Conservation (phyloP, 441 rosid genomes). For the Theobroma grandiflorum region DNA sequence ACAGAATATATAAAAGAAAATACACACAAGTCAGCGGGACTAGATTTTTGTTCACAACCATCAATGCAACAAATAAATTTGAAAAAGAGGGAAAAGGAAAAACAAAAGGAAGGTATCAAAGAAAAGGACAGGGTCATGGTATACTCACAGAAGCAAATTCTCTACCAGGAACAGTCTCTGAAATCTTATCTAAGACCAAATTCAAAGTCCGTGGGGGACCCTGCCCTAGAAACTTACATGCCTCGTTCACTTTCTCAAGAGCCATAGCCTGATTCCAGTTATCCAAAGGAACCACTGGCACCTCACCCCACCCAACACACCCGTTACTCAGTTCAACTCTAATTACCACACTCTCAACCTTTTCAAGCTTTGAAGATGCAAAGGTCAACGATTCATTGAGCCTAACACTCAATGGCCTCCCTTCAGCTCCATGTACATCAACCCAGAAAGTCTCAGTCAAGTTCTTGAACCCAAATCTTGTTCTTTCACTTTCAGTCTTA, state of each 20-base stretch:
- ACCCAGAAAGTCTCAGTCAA: constrained; percentile 55
- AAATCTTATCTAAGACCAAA: constrained; percentile 25
- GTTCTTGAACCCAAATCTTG: constrained; percentile 47
- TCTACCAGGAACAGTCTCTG: constrained; percentile 20
- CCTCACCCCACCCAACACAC: constrained; percentile 77
- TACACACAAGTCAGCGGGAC: too few species aligned
- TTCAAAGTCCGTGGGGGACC: constrained; percentile 25
- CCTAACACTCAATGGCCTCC: constrained; percentile 58
- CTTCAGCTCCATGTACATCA: constrained; percentile 62
- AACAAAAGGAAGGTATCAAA: not conserved
- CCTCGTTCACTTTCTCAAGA: constrained; percentile 22
- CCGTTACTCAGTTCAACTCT: constrained; percentile 66
- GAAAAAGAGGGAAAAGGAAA: too few species aligned
- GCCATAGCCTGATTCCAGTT: constrained; percentile 30
- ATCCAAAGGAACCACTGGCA: constrained; percentile 53
- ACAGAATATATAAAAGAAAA: too few species aligned
- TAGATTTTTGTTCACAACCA: too few species aligned
- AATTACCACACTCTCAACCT: constrained; percentile 58
- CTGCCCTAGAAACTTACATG: constrained; percentile 21
- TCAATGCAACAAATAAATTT: too few species aligned
- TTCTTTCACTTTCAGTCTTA: not conserved
- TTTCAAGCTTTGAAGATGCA: constrained; percentile 59
- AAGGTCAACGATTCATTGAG: constrained; percentile 59
- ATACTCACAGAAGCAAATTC: constrained; percentile 30
- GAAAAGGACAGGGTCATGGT: not conserved